Percentiles rank a stretch among this genome's conserved stretches.
Evolutionary conservation across 768 basidiomycete species (phyloP).

Genomic region (Trametes coccinea): DNA sequence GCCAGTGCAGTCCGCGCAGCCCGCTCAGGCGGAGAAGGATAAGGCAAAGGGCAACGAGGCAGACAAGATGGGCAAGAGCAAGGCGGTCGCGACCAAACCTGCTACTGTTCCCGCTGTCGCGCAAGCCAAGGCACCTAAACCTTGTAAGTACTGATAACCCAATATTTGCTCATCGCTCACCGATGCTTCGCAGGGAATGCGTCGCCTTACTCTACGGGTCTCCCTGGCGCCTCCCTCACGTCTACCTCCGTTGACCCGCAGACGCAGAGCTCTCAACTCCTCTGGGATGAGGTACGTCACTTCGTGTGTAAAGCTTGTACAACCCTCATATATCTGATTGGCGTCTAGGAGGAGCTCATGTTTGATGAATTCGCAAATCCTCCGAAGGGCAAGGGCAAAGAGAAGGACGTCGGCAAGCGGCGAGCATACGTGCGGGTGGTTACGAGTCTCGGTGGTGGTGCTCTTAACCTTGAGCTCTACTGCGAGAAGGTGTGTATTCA

Average conservation of each 20-base stretch:
- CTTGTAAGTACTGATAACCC: slow-evolving; percentile 48
- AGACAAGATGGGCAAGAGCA: slow-evolving; percentile 28
- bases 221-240: slow-evolving; percentile 90
- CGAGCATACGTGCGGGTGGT: slow-evolving; percentile 96
- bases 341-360: slow-evolving; percentile 86
- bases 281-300: slow-evolving; percentile 86
- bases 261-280: slow-evolving; percentile 66
- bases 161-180: slow-evolving; percentile 4
- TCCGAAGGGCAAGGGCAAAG: slow-evolving; percentile 84
- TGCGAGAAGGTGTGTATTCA: slow-evolving; percentile 76
- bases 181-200: slow-evolving; percentile 63
- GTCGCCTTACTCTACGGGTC: slow-evolving; percentile 88
- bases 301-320: no score
- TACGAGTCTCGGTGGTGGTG: slow-evolving; percentile 86
- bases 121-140: slow-evolving; percentile 57
- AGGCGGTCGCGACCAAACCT: slow-evolving; percentile 35
- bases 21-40: slow-evolving; percentile 27
- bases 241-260: slow-evolving; percentile 88
- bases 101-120: slow-evolving; percentile 36
- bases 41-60: slow-evolving; percentile 20
- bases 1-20: slow-evolving; percentile 27
- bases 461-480: slow-evolving; percentile 79
- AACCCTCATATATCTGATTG: no score
- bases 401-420: slow-evolving; percentile 88
- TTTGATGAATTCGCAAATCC: slow-evolving; percentile 89